Evolutionary conservation across 495 filamentous ascomycete genomes (phyloP), one percentile per base, ranked within the genome.

Genomic region (Daldinia loculata): DNA sequence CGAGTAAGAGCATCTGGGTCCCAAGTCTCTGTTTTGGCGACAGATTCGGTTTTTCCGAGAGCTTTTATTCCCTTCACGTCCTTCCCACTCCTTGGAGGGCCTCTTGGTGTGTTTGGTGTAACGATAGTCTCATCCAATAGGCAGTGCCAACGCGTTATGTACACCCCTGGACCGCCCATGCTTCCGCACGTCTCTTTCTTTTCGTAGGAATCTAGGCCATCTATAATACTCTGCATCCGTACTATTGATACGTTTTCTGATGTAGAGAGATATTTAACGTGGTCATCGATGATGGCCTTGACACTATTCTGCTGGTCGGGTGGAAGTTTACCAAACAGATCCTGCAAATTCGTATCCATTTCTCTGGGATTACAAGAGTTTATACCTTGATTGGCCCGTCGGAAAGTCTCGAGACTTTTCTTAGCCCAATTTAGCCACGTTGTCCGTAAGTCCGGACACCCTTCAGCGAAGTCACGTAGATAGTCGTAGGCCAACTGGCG

Each of bases 71-170:
- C 81, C 56, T 82, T 85, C 6, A 85, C 81, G 15, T 83, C 84
- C 56, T 76, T 81, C 3, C 86, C 89, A n/a, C 60, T 77, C n/a
- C 88, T 76, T 0, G 87, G 71, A 12, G 72, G 71, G 0, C 85
- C 87, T 15, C 72, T 71, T 0, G 78, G 75, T 11, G 70, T 72
- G 1, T 76, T 81, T 6, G 89, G 89, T 8, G 86, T 89, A 19
- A 92, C 84, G 15, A 81, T 60, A 0, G 89, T 89, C 6, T 78
- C 74, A 71, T 92, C 86, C 26, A 92, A 80, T 7, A 91, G 78
- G 17, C 82, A 70, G 74, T 91, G 86, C 90, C 90, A 92, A 41
- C 85, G 82, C 0, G 83, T 79, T 43, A 91, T 82, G 70, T 87
- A 92, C 55, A 87, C 85, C 0, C 89, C 90, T 9, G 90, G 89